phyloP scores from a whole-genome alignment of 176 grass and related monocot species.

The Tillandsia fasciculata region DNA sequence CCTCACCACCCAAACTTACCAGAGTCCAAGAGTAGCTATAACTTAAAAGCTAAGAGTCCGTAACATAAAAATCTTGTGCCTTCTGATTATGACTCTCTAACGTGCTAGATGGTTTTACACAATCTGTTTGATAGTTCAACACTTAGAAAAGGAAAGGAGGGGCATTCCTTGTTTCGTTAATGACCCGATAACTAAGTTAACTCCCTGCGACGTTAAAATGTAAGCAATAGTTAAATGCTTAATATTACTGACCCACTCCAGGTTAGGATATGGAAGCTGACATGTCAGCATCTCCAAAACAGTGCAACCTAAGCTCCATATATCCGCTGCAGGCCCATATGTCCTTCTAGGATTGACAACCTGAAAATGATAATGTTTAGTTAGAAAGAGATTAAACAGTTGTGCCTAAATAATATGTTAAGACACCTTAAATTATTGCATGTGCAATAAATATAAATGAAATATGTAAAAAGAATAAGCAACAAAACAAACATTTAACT shows the following conservation, averaged over 20 bases:
- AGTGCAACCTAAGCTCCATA: slow-evolving; percentile 75
- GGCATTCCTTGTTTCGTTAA: not conserved
- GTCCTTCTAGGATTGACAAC: slow-evolving; percentile 52
- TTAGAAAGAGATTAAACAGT: slow-evolving; percentile 24
- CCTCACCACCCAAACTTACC: too few species aligned
- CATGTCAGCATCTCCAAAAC: slow-evolving; percentile 64
- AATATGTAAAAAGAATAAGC: not conserved
- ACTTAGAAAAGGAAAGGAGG: not conserved
- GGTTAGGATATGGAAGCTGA: slow-evolving; percentile 46
- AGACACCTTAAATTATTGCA: not conserved
- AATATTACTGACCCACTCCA: slow-evolving; percentile 56
- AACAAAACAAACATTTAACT: not conserved
- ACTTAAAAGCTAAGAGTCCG: too few species aligned
- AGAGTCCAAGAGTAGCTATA: too few species aligned
- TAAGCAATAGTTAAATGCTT: not conserved
- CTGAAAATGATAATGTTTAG: slow-evolving; percentile 38
- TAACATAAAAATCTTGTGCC: too few species aligned
- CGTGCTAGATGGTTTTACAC: not conserved
- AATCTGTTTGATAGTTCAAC: not conserved
- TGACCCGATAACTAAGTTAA: not conserved
- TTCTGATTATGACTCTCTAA: too few species aligned
- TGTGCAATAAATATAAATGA: not conserved
- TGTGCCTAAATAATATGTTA: slow-evolving; percentile 13
- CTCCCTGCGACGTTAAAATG: not conserved
- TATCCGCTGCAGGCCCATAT: slow-evolving; percentile 68